These are phyloP conservation scores for Xerocomellus amylosporus DNA, from an alignment of 768 basidiomycete species.

Conservation along the genomic window DNA sequence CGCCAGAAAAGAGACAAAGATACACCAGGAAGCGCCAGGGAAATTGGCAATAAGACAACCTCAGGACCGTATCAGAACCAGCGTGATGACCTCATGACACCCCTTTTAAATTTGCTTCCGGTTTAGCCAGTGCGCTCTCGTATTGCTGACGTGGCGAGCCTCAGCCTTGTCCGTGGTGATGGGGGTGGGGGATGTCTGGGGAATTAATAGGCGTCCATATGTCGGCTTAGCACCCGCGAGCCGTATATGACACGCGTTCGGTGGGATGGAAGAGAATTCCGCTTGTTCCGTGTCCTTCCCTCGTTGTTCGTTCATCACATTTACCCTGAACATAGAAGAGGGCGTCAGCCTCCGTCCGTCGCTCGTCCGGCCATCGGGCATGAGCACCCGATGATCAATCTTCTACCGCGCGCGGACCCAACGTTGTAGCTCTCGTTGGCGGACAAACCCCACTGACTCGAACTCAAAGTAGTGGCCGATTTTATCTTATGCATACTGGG, in stretches of 20 bases:
- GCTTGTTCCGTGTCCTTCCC: constrained; percentile 5
- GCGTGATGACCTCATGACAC: constrained; percentile 2
- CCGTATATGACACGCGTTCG: not conserved
- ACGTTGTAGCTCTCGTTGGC: constrained; percentile 21
- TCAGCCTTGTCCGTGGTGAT: not conserved
- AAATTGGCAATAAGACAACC: constrained; percentile 10
- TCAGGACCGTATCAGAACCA: constrained; percentile 9
- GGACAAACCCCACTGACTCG: constrained; percentile 7
- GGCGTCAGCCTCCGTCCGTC: constrained; percentile 8
- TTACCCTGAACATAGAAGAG: constrained; percentile 2
- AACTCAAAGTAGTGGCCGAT: constrained; percentile 1
- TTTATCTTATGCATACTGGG: not conserved
- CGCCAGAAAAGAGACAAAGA: constrained; percentile 7
- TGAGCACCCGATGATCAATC: constrained; percentile 26
- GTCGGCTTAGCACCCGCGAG: constrained; percentile 3
- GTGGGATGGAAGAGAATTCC: constrained; percentile 18
- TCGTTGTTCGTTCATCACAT: constrained; percentile 13
- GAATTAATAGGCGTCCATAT: not conserved
- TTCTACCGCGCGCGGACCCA: constrained; percentile 22
- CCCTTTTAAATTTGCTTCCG: not conserved
- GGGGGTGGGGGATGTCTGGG: not conserved
- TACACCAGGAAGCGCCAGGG: constrained; percentile 14
- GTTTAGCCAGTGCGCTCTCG: not conserved
- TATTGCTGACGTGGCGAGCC: too few species aligned
- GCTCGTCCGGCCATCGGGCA: constrained; percentile 10